Base-by-base conservation (phyloP, 805 yeast species). In the Barnettozyma sp. region DNA sequence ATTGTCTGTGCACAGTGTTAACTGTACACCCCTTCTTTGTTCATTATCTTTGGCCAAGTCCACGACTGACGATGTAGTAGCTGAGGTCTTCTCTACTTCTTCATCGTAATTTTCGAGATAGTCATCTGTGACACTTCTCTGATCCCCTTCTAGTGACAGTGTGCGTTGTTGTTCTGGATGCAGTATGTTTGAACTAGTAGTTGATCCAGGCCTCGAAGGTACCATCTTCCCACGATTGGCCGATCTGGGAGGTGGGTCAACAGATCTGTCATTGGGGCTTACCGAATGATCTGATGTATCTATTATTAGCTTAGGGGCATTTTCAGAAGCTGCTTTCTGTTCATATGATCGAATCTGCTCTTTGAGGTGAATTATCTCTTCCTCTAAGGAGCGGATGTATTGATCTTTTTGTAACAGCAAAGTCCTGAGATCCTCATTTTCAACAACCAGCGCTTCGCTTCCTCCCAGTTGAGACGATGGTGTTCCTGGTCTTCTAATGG, bases 181-280 rank as follows among this genome's bases (percentile, higher is more conserved):
- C n/a, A n/a, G n/a, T n/a, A n/a, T n/a, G n/a, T n/a, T n/a, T n/a
- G n/a, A n/a, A n/a, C n/a, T n/a, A n/a, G n/a, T n/a, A n/a, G n/a
- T n/a, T n/a, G n/a, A n/a, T n/a, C n/a, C n/a, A n/a, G n/a, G n/a
- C n/a, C n/a, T n/a, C n/a, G n/a, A n/a, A n/a, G n/a, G n/a, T n/a
- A n/a, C n/a, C 14, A 25, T 14, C 20, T 27, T 48, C 6, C 42
- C 43, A 34, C 69, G 58, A 21, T 63, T 63, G 0, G 61, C 60
- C 1, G 70, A 65, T 36, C 70, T 52, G 22, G 66, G 63, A 7
- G 70, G 70, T 13, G 56, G 46, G 5, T 40, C 45, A 6, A 56
- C 26, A 21, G n/a, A n/a, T n/a, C n/a, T n/a, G n/a, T n/a, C n/a
- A n/a, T n/a, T n/a, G n/a, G n/a, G n/a, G n/a, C n/a, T n/a, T n/a